phyloP scores from a whole-genome alignment of 805 yeast species.

The Blastobotrys parvus region DNA sequence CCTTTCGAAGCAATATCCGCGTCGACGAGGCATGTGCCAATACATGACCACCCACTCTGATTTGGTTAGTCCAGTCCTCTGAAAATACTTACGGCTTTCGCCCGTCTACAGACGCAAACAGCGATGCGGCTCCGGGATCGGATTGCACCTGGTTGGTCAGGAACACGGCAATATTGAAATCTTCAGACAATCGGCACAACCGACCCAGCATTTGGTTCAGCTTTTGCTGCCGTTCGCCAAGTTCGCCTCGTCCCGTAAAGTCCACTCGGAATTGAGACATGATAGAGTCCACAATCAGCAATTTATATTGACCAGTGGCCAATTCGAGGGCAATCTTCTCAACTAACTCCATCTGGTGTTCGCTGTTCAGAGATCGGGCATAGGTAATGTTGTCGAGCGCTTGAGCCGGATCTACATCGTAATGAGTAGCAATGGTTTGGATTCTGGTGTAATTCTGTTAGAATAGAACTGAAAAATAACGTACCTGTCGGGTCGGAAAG shows the following conservation, averaged over 20 bases:
- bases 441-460: too few species aligned
- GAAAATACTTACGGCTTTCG: slow-evolving; percentile 48
- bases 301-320: slow-evolving; percentile 56
- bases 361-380: slow-evolving; percentile 70
- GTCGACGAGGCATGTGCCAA: slow-evolving; percentile 78
- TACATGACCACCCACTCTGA: slow-evolving; percentile 66
- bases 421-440: slow-evolving; percentile 56
- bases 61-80: not conserved
- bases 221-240: slow-evolving; percentile 68
- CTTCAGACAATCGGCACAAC: slow-evolving; percentile 59
- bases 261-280: slow-evolving; percentile 77
- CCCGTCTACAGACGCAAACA: slow-evolving; percentile 75
- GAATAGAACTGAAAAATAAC: too few species aligned
- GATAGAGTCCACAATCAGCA: slow-evolving; percentile 60
- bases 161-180: slow-evolving; percentile 68
- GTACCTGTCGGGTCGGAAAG: slow-evolving; percentile 71
- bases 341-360: slow-evolving; percentile 67
- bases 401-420: slow-evolving; percentile 59
- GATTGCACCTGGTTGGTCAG: slow-evolving; percentile 75
- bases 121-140: slow-evolving; percentile 74
- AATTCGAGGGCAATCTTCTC: slow-evolving; percentile 60
- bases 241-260: slow-evolving; percentile 69
- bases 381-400: slow-evolving; percentile 59
- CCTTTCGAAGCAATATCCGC: slow-evolving; percentile 60
- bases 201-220: slow-evolving; percentile 47